A percentile compares a stretch with the other conserved stretches of the same genome.
These are phyloP conservation scores for Neurospora sp. DNA, from an alignment of 495 filamentous ascomycete genomes.

Conservation along the genomic window DNA sequence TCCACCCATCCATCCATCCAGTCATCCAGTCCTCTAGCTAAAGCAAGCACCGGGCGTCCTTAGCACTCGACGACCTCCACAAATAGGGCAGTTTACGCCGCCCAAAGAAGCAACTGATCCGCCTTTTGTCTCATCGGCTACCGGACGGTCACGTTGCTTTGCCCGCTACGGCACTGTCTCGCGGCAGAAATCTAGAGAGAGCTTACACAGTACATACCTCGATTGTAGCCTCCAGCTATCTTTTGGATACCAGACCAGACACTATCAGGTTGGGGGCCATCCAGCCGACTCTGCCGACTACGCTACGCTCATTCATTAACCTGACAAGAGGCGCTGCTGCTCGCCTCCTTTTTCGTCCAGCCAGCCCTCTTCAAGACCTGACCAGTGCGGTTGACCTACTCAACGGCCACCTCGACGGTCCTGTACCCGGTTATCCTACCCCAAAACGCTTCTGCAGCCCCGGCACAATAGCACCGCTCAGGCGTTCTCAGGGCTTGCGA, in stretches of 20 bases:
- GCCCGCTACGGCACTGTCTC: background rate
- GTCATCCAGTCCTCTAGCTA: background rate
- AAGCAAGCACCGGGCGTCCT: slow-evolving; percentile 1
- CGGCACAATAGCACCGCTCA: slow-evolving; percentile 11
- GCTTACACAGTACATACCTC: background rate
- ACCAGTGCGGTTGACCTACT: slow-evolving; percentile 8
- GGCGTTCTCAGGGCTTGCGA: slow-evolving; percentile 8
- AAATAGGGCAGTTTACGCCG: slow-evolving; percentile 1
- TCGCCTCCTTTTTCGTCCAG: background rate
- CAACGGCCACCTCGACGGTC: slow-evolving; percentile 11
- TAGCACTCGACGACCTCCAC: slow-evolving; percentile 10
- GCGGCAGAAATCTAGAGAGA: background rate
- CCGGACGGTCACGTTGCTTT: background rate
- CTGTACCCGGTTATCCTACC: slow-evolving; percentile 1
- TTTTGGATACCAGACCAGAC: background rate
- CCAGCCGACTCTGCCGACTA: background rate
- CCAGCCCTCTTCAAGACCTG: slow-evolving; percentile 1
- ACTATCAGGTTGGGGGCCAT: background rate
- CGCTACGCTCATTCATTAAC: background rate
- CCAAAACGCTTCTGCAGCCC: slow-evolving; percentile 17
- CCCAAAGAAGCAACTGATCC: slow-evolving; percentile 1
- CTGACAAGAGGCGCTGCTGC: background rate
- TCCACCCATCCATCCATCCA: background rate
- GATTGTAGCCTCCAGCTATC: background rate
- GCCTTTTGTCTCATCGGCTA: background rate